Percentiles rank a stretch among this genome's conserved stretches.
These are phyloP conservation scores for Neohortaea acidophila DNA, from an alignment of 495 filamentous ascomycete genomes.

Conservation along the genomic window DNA sequence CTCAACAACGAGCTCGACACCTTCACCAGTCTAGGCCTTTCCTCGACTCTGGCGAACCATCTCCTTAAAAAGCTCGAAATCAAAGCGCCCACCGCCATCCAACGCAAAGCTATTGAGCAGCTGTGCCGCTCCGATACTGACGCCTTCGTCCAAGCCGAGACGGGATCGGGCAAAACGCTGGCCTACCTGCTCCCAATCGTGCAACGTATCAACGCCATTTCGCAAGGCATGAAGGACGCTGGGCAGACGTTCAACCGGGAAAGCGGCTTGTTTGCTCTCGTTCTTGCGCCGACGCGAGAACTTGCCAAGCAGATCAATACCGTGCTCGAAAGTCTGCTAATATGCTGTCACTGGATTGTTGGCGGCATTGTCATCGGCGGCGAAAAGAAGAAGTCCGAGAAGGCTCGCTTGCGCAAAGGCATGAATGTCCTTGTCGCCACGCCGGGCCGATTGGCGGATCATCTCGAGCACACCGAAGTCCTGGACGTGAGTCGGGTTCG, in stretches of 20 bases:
- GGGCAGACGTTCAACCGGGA: constrained; percentile 37
- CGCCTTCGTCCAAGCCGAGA: constrained; percentile 93
- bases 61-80: constrained; percentile 72
- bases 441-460: constrained; percentile 76
- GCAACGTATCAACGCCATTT: constrained; percentile 67
- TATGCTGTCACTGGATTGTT: constrained; percentile 79
- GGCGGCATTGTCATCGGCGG: constrained; percentile 85
- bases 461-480: constrained; percentile 78
- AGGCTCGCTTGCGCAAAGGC: constrained; percentile 79
- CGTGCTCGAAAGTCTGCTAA: constrained; percentile 66
- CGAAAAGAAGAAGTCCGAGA: constrained; percentile 94
- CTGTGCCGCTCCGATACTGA: constrained; percentile 70
- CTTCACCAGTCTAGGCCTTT: constrained; percentile 70
- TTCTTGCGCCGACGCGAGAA: constrained; percentile 84
- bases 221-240: constrained; percentile 35
- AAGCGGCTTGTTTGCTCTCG: constrained; percentile 81
- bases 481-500: constrained; percentile 76
- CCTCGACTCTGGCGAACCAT: constrained; percentile 60
- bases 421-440: constrained; percentile 92
- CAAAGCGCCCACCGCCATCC: constrained; percentile 85
- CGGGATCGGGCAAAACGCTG: constrained; percentile 90
- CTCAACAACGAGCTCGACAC: constrained; percentile 66
- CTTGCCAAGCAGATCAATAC: constrained; percentile 80
- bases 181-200: constrained; percentile 87
- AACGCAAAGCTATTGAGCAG: constrained; percentile 68